These are phyloP conservation scores for Hypoxylon sp. DNA, from an alignment of 2,329 filamentous ascomycete species.

Conservation along the genomic window DNA sequence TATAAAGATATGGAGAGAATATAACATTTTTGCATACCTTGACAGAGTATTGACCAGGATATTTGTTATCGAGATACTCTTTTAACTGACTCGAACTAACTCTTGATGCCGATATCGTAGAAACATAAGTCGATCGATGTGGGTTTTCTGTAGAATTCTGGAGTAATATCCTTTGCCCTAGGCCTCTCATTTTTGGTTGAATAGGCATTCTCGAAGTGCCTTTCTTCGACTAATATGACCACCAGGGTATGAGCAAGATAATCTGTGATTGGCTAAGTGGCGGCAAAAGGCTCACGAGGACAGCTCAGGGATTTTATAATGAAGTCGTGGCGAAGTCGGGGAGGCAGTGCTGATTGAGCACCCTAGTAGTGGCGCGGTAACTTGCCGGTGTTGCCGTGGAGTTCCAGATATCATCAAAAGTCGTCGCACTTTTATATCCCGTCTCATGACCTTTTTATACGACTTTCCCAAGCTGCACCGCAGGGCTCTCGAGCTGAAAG, in stretches of 20 bases:
- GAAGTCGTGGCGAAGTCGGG: neutral
- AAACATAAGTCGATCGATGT: neutral
- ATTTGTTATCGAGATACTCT: constrained; percentile 5
- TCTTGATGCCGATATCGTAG: constrained; percentile 11
- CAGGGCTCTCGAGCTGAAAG: neutral
- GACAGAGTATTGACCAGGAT: constrained; percentile 23
- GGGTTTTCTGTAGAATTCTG: neutral
- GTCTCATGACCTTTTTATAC: neutral
- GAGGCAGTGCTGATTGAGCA: neutral
- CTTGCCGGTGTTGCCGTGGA: neutral
- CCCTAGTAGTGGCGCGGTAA: neutral
- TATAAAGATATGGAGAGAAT: neutral
- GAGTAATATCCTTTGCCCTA: neutral
- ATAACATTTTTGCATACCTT: constrained; percentile 16
- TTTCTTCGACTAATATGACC: neutral
- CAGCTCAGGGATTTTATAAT: neutral
- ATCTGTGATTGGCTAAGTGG: neutral
- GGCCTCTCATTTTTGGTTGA: neutral
- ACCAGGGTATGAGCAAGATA: neutral
- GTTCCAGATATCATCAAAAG: neutral
- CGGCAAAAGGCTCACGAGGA: neutral
- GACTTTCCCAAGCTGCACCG: neutral
- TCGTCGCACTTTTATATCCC: neutral
- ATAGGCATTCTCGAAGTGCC: neutral
- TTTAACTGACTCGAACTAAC: constrained; percentile 21